Base-by-base conservation (phyloP, 768 basidiomycete genomes). In the Gyrodon lividus region DNA sequence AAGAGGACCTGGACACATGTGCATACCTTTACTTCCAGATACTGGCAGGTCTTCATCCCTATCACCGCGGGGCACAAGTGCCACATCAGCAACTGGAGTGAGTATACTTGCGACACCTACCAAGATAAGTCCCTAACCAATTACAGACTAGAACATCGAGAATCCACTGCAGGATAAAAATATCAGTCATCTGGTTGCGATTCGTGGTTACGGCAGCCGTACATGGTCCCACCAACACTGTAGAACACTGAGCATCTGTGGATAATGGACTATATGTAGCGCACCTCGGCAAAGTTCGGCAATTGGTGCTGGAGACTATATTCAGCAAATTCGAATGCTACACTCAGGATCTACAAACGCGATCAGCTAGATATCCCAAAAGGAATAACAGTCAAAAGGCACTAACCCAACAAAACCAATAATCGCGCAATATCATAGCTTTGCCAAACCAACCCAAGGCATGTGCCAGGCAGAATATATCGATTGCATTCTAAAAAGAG, bases 181-280 rank as follows among this genome's bases (percentile, higher is more conserved):
- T 33, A 53, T 61, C 51, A 65, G 55, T 19, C 17, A 46, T 33
- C 44, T 13, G 39, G 24, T 43, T 46, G 51, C 54, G 54, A 28
- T 19, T 17, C 14, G 46, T 50, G 54, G 43, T 28, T 24, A 59
- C 30, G 26, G 23, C 48, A 33, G 7, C 73, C 82, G 61, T 74
- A 91, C 89, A 74, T 93, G 90, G 66, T 92, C 91, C 90, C 90
- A 93, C 91, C 90, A 92, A 62, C 91, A 92, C 88, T 91, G 44
- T 46, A 46, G 44, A 38, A 19, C 16, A 17, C 43, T 55, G 38
- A 63, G 62, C 55, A 43, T 48, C 48, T 48, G 37, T 60, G 60
- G 59, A 58, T 54, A 58, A 50, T 41, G 39, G 23, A 33, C 34
- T 38, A 50, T 43, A 53, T 48, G 50, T 31, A 56, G 67, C 80